These are phyloP conservation scores for Beauveria asiatica DNA, from an alignment of 2,329 filamentous ascomycete species.

Conservation along the genomic window DNA sequence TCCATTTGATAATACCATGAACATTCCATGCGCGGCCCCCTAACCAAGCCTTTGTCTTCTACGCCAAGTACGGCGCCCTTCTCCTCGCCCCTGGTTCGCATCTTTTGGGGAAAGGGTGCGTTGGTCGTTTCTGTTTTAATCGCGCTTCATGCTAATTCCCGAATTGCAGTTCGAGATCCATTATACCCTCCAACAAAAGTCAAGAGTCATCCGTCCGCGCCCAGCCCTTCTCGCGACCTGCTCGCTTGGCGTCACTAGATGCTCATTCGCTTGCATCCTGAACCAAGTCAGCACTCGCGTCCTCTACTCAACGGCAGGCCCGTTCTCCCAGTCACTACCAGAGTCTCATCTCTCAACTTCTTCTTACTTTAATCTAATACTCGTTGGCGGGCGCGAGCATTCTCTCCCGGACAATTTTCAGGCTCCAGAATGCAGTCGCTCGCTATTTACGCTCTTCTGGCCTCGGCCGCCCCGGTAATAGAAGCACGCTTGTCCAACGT, in stretches of 20 bases:
- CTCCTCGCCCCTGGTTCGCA: neutral
- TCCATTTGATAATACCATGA: neutral
- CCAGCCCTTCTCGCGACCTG: neutral
- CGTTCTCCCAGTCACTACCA: neutral
- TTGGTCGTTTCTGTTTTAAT: neutral
- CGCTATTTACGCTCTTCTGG: slow-evolving; percentile 15
- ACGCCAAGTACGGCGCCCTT: neutral
- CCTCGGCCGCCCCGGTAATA: slow-evolving; percentile 16
- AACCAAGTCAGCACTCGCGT: neutral
- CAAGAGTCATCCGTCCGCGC: neutral
- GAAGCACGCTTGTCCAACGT: neutral
- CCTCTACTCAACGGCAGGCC: slow-evolving; percentile 6
- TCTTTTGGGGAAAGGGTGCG: neutral
- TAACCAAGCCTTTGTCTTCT: neutral
- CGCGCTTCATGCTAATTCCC: neutral
- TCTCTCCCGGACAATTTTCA: neutral
- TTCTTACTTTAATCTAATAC: neutral
- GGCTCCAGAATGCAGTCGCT: slow-evolving; percentile 15
- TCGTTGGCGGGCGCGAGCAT: neutral
- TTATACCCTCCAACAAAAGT: neutral
- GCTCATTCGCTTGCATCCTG: slow-evolving; percentile 3
- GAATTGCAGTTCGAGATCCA: neutral
- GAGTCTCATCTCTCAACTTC: neutral
- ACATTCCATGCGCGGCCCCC: neutral
- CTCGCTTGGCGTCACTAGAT: neutral